A percentile compares a stretch with the other conserved stretches of the same genome.
phyloP scores from a whole-genome alignment of 2,329 filamentous ascomycete genomes.

The Aspergillus sp. region DNA sequence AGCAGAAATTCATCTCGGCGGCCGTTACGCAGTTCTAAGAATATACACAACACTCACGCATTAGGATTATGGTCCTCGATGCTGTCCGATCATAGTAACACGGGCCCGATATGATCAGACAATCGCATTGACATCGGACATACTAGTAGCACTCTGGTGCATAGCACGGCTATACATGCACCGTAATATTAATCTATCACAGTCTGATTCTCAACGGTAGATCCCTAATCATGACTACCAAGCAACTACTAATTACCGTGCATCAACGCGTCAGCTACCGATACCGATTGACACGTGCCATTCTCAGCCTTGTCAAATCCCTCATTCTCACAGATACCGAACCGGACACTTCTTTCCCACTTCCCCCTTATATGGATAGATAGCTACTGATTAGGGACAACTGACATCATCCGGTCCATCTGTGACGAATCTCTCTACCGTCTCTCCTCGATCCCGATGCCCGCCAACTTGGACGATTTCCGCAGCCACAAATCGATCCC shows the following conservation, averaged over 20 bases:
- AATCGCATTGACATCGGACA: background rate
- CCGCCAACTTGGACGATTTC: background rate
- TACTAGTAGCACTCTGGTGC: background rate
- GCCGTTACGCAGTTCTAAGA: background rate
- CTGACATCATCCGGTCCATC: background rate
- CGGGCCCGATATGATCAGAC: background rate
- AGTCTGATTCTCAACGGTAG: background rate
- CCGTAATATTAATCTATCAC: background rate
- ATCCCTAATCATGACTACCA: background rate
- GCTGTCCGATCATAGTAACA: background rate
- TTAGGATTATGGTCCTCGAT: background rate
- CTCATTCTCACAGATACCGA: background rate
- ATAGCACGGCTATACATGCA: too few relatives aligned
- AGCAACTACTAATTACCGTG: background rate
- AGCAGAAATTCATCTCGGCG: background rate
- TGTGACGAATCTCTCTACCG: background rate
- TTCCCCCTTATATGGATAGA: background rate
- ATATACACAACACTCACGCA: background rate
- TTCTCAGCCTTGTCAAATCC: slow-evolving; percentile 12
- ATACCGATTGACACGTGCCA: slow-evolving; percentile 3
- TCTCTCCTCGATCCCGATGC: background rate
- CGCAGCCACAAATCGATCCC: background rate
- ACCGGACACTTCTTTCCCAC: background rate
- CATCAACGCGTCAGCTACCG: background rate
- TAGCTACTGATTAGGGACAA: background rate